Conservation (phyloP, 2,329 filamentous ascomycete species). For the Stemphylium beticola region DNA sequence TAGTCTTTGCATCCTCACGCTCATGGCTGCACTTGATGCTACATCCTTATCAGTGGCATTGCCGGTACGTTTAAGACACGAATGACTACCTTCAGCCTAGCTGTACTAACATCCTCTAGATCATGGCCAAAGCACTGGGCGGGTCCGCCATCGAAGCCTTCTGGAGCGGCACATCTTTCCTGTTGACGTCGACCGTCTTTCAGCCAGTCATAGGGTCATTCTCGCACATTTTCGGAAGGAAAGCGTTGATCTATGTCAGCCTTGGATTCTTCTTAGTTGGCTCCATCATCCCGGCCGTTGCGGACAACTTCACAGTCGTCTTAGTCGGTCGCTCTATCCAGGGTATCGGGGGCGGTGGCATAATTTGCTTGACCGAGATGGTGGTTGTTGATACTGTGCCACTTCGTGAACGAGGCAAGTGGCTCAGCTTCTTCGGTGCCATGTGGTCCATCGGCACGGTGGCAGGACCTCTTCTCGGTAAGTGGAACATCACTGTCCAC, state of each 20-base stretch:
- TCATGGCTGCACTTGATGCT: slow-evolving; percentile 70
- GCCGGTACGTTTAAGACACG: slow-evolving; percentile 31
- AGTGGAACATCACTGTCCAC: background rate
- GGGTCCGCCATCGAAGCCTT: slow-evolving; percentile 51
- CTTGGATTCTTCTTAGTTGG: slow-evolving; percentile 47
- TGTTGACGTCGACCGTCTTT: slow-evolving; percentile 50
- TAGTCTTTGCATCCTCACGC: slow-evolving; percentile 61
- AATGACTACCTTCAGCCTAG: too few relatives aligned
- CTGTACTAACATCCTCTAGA: slow-evolving; percentile 27
- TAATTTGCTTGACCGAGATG: slow-evolving; percentile 52
- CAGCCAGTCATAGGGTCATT: slow-evolving; percentile 50
- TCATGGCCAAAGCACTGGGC: slow-evolving; percentile 45
- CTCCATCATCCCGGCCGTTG: slow-evolving; percentile 45
- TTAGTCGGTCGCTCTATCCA: slow-evolving; percentile 49
- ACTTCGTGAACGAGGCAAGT: slow-evolving; percentile 51
- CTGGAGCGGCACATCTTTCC: slow-evolving; percentile 51
- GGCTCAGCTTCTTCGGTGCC: slow-evolving; percentile 49
- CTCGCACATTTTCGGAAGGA: slow-evolving; percentile 50
- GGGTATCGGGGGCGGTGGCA: slow-evolving; percentile 52
- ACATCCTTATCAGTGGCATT: slow-evolving; percentile 70
- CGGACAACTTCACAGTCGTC: slow-evolving; percentile 49
- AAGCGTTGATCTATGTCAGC: slow-evolving; percentile 46
- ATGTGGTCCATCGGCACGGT: slow-evolving; percentile 65
- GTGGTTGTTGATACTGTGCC: slow-evolving; percentile 56
- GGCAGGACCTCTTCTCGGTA: slow-evolving; percentile 54